These are phyloP conservation scores for Xylaria nigripes DNA, from an alignment of 495 filamentous ascomycete species.

Conservation along the genomic window DNA sequence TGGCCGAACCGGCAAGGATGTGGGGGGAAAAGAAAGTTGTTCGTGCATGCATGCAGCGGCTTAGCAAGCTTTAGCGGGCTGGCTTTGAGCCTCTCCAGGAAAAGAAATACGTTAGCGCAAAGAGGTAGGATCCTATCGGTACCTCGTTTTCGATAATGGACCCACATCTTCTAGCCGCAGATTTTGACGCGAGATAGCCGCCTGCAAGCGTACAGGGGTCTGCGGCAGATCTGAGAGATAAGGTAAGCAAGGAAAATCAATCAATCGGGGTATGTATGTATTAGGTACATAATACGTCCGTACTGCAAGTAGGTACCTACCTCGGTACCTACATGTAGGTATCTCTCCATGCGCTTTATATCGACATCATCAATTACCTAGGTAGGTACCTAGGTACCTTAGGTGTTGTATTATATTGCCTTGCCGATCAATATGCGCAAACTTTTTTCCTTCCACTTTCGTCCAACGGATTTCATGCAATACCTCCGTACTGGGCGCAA, in stretches of 20 bases:
- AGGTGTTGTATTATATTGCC: no score
- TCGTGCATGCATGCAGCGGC: constrained; percentile 7
- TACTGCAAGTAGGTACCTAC: not conserved
- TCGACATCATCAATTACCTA: no score
- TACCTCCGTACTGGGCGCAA: not conserved
- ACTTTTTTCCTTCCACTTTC: no score
- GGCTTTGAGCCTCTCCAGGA: constrained; percentile 15
- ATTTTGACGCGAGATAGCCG: constrained; percentile 14
- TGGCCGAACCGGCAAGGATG: not conserved
- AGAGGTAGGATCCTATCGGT: constrained; percentile 1
- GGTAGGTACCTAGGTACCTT: no score
- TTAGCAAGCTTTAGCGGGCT: constrained; percentile 6
- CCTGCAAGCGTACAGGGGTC: constrained; percentile 4
- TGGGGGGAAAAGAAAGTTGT: constrained; percentile 10
- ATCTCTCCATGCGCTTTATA: no score
- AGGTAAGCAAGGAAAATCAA: constrained; percentile 4
- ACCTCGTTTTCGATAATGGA: constrained; percentile 1
- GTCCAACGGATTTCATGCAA: not conserved
- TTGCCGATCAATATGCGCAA: no score
- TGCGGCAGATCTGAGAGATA: constrained; percentile 5
- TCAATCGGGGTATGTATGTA: no score
- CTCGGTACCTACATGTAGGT: not conserved
- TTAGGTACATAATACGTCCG: no score
- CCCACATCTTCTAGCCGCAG: constrained; percentile 10
- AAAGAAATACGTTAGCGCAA: constrained; percentile 6